Percentiles rank a stretch among this genome's conserved stretches.
These are phyloP conservation scores for Grosmannia serpens DNA, from an alignment of 2,329 filamentous ascomycete genomes.

Conservation along the genomic window DNA sequence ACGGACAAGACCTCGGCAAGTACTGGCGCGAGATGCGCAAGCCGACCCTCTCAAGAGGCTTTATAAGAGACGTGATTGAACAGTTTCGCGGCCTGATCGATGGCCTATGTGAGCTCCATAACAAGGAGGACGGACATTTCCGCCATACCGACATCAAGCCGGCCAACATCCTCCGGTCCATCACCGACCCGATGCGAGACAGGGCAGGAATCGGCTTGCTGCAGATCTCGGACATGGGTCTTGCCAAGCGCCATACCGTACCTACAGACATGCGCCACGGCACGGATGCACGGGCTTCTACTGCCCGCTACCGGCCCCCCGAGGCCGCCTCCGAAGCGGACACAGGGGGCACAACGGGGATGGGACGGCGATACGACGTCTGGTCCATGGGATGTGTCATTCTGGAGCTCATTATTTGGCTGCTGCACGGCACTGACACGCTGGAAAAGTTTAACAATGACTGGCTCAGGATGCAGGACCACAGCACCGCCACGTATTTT, in stretches of 20 bases:
- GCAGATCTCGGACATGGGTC: neutral
- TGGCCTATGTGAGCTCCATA: neutral
- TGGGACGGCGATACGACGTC: conserved; percentile 14
- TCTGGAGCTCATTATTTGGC: conserved; percentile 19
- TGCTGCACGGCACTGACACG: conserved; percentile 13
- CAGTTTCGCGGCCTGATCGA: neutral
- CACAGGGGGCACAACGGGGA: too few species aligned
- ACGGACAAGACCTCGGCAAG: neutral
- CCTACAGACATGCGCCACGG: neutral
- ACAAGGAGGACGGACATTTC: neutral
- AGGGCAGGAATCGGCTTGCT: neutral
- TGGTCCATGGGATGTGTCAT: conserved; percentile 22
- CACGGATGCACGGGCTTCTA: neutral
- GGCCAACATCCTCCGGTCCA: neutral
- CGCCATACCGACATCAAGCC: conserved; percentile 1
- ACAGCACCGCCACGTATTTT: neutral
- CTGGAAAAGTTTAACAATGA: neutral
- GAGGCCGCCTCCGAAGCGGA: neutral
- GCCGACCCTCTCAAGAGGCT: neutral
- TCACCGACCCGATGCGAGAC: neutral
- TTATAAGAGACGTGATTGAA: neutral
- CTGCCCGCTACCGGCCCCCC: neutral
- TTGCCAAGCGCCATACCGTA: neutral
- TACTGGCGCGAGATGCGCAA: neutral
- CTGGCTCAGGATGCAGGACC: neutral